Base-by-base conservation (phyloP, 1,284 basidiomycete species). In the Naganishia albida region DNA sequence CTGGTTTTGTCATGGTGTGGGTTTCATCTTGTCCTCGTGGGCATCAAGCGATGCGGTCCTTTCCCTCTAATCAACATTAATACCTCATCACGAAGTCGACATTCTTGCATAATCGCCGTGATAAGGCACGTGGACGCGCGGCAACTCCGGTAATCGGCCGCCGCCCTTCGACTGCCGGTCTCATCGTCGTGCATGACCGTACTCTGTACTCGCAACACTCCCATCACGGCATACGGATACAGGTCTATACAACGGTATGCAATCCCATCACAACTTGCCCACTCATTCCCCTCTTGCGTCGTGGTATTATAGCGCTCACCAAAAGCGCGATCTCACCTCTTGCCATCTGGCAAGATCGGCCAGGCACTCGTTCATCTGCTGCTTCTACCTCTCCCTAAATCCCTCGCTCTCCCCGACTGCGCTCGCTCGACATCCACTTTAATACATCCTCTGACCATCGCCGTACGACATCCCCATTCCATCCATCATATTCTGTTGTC, bases 231-330 rank as follows among this genome's bases (percentile, higher is more conserved):
- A 42, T 40, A 23, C 34, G 38, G 52, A 42, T 54, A 56, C 54
- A 56, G 26, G 43, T 55, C 54, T 44, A 56, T 56, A 56, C 54
- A 56, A 56, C 54, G 54, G 25, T 56, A 42, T 56, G 25, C 38
- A 39, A 38, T 54, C 42, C 42, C 46, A 48, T 48, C 46, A 48
- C 46, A 48, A 48, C 46, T 48, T 23, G 46, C 23, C 46, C 46
- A 12, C 46, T 18, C 16, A 4, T 18, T 20, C 46, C 46, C n/a
- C 46, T 23, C 23, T 20, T 23, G n/a, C 46, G 6, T 43, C 42
- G 6, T 43, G 42, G 42, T 43, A 43, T 20, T 43, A 43, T 43
- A 43, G 42, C n/a, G 42, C 4, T 7, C 7, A 43, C n/a, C 42
- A 20, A 3, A 7, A 20, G 46, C n/a, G 20, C 18, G 20, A 18